Percentiles rank a stretch among this genome's conserved stretches.
These are phyloP conservation scores for Eucalyptus victrix DNA, from an alignment of 345 rosid species.

Conservation along the genomic window DNA sequence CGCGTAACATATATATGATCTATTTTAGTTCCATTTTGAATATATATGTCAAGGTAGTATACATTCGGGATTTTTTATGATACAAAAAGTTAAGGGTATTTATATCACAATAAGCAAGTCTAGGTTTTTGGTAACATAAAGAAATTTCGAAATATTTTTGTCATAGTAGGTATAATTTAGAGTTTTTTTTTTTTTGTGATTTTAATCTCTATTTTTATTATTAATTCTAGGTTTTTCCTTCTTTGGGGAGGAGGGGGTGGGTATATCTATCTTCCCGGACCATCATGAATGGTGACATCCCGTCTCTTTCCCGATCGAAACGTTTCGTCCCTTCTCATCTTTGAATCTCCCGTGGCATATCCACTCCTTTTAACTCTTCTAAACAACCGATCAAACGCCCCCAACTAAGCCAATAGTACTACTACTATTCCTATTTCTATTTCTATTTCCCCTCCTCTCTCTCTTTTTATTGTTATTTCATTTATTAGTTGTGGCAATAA, in stretches of 20 bases:
- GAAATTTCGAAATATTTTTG: background rate
- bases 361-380: background rate
- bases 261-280: background rate
- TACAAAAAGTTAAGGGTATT: no score
- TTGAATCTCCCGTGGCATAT: background rate
- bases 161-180: background rate
- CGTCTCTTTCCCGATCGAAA: background rate
- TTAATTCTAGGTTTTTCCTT: background rate
- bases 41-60: background rate
- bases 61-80: accelerated
- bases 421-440: background rate
- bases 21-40: accelerated
- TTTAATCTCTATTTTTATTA: background rate
- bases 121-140: background rate
- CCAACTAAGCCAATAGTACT: background rate
- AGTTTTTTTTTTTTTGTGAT: no score
- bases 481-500: background rate
- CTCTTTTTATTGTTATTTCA: background rate
- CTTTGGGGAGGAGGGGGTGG: background rate
- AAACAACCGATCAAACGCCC: background rate
- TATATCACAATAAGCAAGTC: accelerated
- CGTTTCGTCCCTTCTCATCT: background rate
- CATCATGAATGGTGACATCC: background rate
- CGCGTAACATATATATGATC: accelerated
- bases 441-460: background rate